phyloP scores from a whole-genome alignment of 2,329 filamentous ascomycete genomes.

The Epichloe gansuensis region DNA sequence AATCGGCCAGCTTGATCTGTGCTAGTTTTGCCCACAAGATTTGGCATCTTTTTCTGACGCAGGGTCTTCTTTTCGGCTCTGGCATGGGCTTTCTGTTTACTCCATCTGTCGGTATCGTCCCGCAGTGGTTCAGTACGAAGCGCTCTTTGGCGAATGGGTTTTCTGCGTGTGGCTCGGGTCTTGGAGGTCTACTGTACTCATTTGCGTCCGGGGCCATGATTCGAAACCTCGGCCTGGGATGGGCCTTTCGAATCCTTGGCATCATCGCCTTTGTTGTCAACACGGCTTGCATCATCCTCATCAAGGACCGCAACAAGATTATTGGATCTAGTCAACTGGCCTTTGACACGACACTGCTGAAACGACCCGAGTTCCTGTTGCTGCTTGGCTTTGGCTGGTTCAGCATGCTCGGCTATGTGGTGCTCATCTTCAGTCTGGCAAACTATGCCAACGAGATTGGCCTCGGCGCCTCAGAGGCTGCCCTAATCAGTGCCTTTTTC shows the following conservation, averaged over 20 bases:
- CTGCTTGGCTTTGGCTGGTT: constrained; percentile 57
- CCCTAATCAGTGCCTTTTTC: constrained; percentile 58
- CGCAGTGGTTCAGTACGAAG: constrained; percentile 61
- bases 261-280: constrained; percentile 54
- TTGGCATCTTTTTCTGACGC: constrained; percentile 65
- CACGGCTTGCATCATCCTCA: constrained; percentile 44
- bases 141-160: constrained; percentile 59
- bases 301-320: constrained; percentile 59
- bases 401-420: constrained; percentile 60
- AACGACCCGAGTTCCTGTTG: constrained; percentile 47
- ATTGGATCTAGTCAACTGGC: constrained; percentile 54
- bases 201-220: constrained; percentile 59
- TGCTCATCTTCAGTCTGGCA: constrained; percentile 63
- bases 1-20: constrained; percentile 51
- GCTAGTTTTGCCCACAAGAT: constrained; percentile 56
- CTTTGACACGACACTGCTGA: constrained; percentile 53
- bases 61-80: constrained; percentile 64
- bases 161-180: constrained; percentile 53
- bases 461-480: constrained; percentile 52
- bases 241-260: constrained; percentile 54
- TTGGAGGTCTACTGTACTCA: constrained; percentile 61
- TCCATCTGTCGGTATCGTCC: constrained; percentile 50
- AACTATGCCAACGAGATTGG: constrained; percentile 60
- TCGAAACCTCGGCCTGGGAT: constrained; percentile 45
- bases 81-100: constrained; percentile 70